phyloP scores from a whole-genome alignment of 2,329 filamentous ascomycete genomes.

The Neopestalotiopsis sp. region DNA sequence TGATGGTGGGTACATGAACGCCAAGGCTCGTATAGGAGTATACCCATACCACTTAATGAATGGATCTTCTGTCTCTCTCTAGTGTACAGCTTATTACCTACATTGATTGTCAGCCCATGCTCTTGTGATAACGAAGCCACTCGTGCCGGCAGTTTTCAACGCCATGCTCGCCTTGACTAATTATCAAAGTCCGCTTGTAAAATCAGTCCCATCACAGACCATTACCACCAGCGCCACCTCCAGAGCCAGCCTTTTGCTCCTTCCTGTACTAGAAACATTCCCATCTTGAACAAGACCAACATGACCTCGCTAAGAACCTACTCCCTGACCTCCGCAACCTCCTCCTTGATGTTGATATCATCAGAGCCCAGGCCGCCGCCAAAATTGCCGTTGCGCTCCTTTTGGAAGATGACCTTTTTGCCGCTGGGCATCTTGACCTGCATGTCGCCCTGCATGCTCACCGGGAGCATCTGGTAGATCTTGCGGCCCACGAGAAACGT shows the following conservation, averaged over 20 bases:
- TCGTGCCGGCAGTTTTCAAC: not conserved
- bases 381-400: constrained; percentile 13
- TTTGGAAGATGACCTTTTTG: constrained; percentile 31
- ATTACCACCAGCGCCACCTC: constrained; percentile 16
- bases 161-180: not conserved
- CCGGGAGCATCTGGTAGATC: constrained; percentile 42
- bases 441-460: constrained; percentile 22
- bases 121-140: not conserved
- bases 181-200: not conserved
- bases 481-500: constrained; percentile 58
- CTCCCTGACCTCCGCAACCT: constrained; percentile 31
- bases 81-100: too few relatives aligned
- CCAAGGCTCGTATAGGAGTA: too few relatives aligned
- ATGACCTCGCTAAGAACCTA: constrained; percentile 34
- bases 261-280: constrained; percentile 24
- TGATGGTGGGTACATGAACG: too few relatives aligned
- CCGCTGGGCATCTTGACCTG: constrained; percentile 20
- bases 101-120: not conserved
- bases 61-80: too few relatives aligned
- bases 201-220: not conserved
- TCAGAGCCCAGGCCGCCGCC: constrained; percentile 17
- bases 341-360: constrained; percentile 27
- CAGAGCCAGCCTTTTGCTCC: constrained; percentile 20
- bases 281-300: constrained; percentile 26
- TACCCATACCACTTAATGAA: too few relatives aligned